Evolutionary conservation across 1,139 yeast genomes (phyloP), one percentile per base, ranked within the genome.

Genomic region (Blastobotrys proliferans): DNA sequence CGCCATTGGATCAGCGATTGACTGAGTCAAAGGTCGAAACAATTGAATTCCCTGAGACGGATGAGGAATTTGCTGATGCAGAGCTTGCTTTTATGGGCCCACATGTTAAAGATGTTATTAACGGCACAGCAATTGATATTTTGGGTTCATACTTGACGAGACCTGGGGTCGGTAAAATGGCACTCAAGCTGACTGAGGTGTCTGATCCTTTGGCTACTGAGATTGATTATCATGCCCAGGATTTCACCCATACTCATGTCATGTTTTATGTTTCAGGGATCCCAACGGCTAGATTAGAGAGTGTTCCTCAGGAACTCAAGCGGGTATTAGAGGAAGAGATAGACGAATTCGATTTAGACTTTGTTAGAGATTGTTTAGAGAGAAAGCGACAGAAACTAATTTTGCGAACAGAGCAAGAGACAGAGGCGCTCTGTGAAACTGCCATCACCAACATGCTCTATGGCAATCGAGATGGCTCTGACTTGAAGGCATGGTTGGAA

Each of bases 31-130:
- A 67, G 11, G 66, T 74, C 14, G 72, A 75, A 38, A 71, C 69
- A 8, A 75, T 88, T 25, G 83, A 79, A 48, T 92, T 92, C 58
- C 96, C 98, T 1, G 97, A 92, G 54, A 74, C 77, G 44, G 97
- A 88, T 58, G 97, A 88, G 61, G 73, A 85, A 5, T 77, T 80
- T 65, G 95, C 96, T 24, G 95, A 86, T 55, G 61, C 86, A 1
- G 60, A 75, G 25, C 66, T 92, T 27, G 69, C 84, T 2, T 92
- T 96, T 94, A 73, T 86, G 43, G 97, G 97, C 8, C 95, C 95
- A 2, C 64, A 69, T 14, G 75, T 76, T 24, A 61, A 66, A 14
- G 79, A 83, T 37, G 61, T 70, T 14, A 59, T 80, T 18, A 66
- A 67, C 10, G 81, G 77, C 55, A 70, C 79, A 33, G 97, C 96